Conservation (phyloP, 176 grass and related monocot genomes). For the Guadua angustifolia region DNA sequence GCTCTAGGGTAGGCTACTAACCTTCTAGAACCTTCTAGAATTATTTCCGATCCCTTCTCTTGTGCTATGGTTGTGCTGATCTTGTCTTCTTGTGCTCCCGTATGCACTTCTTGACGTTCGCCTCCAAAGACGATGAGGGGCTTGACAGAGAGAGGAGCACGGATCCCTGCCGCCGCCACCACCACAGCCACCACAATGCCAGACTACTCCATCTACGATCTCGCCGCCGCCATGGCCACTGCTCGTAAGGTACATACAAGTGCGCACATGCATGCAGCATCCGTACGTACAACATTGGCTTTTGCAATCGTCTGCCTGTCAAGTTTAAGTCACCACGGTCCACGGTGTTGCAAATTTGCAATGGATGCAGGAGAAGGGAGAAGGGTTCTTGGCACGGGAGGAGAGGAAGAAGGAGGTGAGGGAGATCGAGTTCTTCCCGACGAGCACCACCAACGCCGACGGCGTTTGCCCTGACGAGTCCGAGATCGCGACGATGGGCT, state of each 20-base stretch:
- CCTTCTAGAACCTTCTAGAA: background rate
- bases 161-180: background rate
- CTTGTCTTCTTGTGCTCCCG: background rate
- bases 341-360: background rate
- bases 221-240: constrained; percentile 52
- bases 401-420: constrained; percentile 42
- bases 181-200: background rate
- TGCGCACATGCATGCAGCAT: background rate
- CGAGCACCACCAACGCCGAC: background rate
- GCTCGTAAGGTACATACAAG: constrained; percentile 45
- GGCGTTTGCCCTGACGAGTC: background rate
- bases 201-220: constrained; percentile 59
- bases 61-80: background rate
- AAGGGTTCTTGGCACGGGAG: constrained; percentile 18
- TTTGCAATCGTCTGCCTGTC: background rate
- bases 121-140: constrained; percentile 46
- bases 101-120: constrained; percentile 6
- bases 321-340: background rate
- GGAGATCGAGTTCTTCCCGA: constrained; percentile 84
- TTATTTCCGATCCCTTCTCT: background rate
- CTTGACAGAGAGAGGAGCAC: constrained; percentile 35
- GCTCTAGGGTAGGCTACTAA: constrained; percentile 50
- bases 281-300: background rate
- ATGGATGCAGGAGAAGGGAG: constrained; percentile 7
- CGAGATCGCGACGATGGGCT: constrained; percentile 26